Evolutionary conservation across 1,284 basidiomycete genomes (phyloP).

Genomic region (Meira nashicola): DNA sequence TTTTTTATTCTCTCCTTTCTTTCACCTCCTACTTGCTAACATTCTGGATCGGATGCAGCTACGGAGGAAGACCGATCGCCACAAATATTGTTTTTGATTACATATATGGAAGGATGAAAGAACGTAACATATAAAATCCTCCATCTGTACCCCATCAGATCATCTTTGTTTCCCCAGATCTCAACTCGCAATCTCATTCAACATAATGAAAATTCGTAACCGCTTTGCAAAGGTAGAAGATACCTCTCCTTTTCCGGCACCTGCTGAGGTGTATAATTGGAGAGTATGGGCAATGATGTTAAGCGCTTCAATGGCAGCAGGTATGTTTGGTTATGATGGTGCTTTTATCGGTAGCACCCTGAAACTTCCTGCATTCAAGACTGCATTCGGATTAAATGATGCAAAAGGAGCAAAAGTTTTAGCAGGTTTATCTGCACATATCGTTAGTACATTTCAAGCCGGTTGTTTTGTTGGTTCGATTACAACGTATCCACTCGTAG

Average conservation of each 20-base stretch:
- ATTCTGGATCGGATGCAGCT: too few relatives aligned
- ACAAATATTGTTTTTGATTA: neutral
- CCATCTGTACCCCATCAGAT: neutral
- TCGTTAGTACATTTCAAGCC: constrained; percentile 58
- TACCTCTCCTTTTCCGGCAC: constrained; percentile 30
- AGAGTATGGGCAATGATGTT: constrained; percentile 56
- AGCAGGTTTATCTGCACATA: constrained; percentile 12
- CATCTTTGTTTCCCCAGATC: neutral
- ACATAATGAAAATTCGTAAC: neutral
- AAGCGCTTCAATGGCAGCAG: constrained; percentile 9
- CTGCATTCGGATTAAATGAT: constrained; percentile 54
- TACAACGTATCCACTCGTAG: constrained; percentile 21
- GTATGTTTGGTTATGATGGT: constrained; percentile 56
- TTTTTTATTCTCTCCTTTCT: too few relatives aligned
- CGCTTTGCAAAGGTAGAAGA: neutral
- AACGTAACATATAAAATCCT: neutral
- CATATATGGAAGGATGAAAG: constrained; percentile 2
- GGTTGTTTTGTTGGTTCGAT: constrained; percentile 48
- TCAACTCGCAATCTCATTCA: neutral
- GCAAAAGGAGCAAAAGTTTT: constrained; percentile 22
- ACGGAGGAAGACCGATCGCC: too few relatives aligned
- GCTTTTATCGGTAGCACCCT: constrained; percentile 58
- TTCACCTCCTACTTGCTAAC: too few relatives aligned
- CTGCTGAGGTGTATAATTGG: constrained; percentile 59
- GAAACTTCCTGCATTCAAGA: constrained; percentile 56